These are phyloP conservation scores for Climacium dendroides DNA, from an alignment of 225 moss, liverwort and hornwort genomes.

Conservation along the genomic window DNA sequence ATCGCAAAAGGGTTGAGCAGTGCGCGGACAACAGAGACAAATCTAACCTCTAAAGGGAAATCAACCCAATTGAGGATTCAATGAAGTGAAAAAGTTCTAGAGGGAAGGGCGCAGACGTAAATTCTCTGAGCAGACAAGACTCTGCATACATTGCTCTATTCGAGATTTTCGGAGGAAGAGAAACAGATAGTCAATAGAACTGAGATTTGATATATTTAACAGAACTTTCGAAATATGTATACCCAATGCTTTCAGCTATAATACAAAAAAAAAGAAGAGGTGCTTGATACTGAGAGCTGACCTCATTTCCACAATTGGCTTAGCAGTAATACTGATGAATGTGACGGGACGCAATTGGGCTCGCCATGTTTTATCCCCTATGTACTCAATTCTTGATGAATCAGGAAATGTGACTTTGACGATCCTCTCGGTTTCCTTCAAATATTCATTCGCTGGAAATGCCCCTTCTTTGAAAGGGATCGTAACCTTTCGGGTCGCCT, in stretches of 20 bases:
- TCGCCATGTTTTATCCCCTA: conserved; percentile 63
- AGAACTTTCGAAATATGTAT: background rate
- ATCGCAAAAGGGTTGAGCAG: background rate
- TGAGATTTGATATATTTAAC: background rate
- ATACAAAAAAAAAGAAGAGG: background rate
- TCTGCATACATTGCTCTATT: background rate
- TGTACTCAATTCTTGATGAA: conserved; percentile 70
- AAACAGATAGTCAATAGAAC: background rate
- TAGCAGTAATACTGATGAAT: conserved; percentile 60
- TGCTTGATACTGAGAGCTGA: background rate
- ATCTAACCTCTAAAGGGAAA: background rate
- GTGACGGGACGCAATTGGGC: conserved; percentile 58
- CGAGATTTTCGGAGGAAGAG: background rate
- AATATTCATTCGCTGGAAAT: conserved; percentile 54
- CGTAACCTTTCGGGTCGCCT: conserved; percentile 50
- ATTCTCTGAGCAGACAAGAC: background rate
- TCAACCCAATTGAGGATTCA: background rate
- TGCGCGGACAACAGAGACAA: background rate
- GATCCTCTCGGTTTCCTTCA: conserved; percentile 70
- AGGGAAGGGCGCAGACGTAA: background rate
- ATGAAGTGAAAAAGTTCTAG: background rate
- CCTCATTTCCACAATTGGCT: conserved; percentile 54
- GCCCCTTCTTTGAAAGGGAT: conserved; percentile 67
- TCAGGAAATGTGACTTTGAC: conserved; percentile 94
- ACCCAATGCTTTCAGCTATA: background rate